phyloP scores from a whole-genome alignment of 148 eudicot genomes.

The Diospyros kaki region DNA sequence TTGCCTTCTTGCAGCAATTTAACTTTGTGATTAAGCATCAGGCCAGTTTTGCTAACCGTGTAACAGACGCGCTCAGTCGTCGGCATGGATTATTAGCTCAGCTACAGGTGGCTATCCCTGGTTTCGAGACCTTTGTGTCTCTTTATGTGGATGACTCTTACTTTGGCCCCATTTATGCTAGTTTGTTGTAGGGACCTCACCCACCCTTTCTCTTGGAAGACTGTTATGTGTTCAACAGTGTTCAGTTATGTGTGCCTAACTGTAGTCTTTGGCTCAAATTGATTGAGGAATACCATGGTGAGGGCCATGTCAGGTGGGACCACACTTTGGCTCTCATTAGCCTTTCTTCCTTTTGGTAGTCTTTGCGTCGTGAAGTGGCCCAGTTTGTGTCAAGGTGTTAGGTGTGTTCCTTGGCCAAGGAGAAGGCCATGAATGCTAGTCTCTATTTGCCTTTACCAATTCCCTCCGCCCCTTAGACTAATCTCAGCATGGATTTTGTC shows the following conservation, averaged over 20 bases:
- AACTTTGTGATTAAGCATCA: no score
- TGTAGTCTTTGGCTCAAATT: not conserved
- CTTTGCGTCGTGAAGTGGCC: not conserved
- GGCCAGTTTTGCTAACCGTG: not conserved
- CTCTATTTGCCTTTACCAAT: not conserved
- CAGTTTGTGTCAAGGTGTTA: not conserved
- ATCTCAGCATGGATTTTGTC: not conserved
- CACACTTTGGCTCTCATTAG: not conserved
- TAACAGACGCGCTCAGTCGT: not conserved
- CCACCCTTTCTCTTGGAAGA: no score
- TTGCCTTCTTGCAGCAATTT: no score
- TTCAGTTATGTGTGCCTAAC: not conserved
- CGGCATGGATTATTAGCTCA: not conserved
- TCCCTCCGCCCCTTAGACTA: not conserved
- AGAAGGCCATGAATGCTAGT: not conserved
- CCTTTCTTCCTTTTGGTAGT: not conserved
- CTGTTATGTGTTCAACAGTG: not conserved
- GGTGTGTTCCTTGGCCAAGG: not conserved
- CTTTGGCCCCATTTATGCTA: no score
- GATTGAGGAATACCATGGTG: not conserved
- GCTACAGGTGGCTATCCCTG: not conserved
- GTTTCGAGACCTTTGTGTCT: not conserved
- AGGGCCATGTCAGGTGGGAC: not conserved
- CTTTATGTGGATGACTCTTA: not conserved
- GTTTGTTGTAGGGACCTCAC: no score